These are phyloP conservation scores for Borealophlyctis nickersoniae DNA, from an alignment of 192 early-diverging fungal species.

Conservation along the genomic window DNA sequence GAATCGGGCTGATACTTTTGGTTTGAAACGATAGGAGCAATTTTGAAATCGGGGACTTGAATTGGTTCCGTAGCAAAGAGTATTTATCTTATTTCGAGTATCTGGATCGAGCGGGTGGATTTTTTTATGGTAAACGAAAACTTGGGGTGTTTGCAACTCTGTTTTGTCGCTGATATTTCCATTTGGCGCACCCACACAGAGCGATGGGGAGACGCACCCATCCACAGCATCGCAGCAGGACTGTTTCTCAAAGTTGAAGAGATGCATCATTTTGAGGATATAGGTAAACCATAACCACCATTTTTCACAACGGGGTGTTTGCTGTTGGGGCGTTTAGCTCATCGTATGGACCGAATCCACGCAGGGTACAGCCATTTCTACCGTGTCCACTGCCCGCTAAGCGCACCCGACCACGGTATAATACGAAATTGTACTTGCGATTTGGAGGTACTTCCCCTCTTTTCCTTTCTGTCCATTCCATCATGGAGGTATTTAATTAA, in stretches of 20 bases:
- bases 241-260: conserved; percentile 56
- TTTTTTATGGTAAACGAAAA: conserved; percentile 89
- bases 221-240: conserved; percentile 66
- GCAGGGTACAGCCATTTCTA: no score
- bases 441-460: no score
- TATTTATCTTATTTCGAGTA: conserved; percentile 70
- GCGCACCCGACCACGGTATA: no score
- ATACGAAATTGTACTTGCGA: no score
- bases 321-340: no score
- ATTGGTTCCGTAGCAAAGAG: conserved; percentile 62
- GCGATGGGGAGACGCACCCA: conserved; percentile 74
- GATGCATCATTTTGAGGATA: conserved; percentile 74
- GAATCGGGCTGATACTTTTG: no score
- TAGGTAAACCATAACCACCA: no score
- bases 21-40: conserved; percentile 83
- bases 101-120: conserved; percentile 76
- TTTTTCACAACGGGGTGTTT: no score
- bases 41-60: conserved; percentile 80
- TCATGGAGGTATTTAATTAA: no score
- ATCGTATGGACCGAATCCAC: no score
- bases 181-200: conserved; percentile 16
- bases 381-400: no score
- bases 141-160: conserved; percentile 38
- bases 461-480: no score
- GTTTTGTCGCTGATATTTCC: background rate